A percentile compares a stretch with the other conserved stretches of the same genome.
Conservation (phyloP, 169 alveolate genomes). For the Blepharisma undulans region DNA sequence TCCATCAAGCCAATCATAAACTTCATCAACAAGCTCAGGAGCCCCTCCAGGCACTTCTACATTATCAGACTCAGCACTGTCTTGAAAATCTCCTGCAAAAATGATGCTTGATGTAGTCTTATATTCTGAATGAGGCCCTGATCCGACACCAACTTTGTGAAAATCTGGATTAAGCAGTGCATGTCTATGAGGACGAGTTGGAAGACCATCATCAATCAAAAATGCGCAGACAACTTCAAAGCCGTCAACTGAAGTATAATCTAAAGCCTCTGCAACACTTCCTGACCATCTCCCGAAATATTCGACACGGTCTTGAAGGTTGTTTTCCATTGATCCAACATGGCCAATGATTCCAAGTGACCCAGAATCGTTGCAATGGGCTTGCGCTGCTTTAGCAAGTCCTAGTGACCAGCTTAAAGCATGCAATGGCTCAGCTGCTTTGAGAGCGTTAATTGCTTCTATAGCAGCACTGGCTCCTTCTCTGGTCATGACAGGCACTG, state of each 20-base stretch:
- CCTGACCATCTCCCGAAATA: conserved; percentile 11
- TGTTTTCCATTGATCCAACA: background rate
- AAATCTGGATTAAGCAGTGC: background rate
- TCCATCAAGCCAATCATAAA: background rate
- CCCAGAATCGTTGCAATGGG: background rate
- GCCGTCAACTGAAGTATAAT: conserved; percentile 14
- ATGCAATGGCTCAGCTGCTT: background rate
- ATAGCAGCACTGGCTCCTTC: background rate
- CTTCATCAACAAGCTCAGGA: background rate
- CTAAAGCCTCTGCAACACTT: background rate
- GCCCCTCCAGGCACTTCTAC: background rate
- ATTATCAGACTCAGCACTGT: background rate
- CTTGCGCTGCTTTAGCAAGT: conserved; percentile 3
- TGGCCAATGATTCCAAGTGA: background rate
- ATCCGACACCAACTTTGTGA: conserved; percentile 20
- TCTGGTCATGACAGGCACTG: conserved; percentile 12
- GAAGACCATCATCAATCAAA: conserved; percentile 26
- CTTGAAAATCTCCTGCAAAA: background rate
- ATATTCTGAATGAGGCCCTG: background rate
- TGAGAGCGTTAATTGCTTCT: background rate
- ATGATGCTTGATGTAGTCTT: background rate
- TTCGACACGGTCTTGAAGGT: background rate
- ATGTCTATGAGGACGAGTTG: conserved; percentile 2
- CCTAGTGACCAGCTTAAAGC: background rate
- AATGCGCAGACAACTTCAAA: background rate